Conservation (phyloP, 495 filamentous ascomycete species). For the Aeminium ludgeri region DNA sequence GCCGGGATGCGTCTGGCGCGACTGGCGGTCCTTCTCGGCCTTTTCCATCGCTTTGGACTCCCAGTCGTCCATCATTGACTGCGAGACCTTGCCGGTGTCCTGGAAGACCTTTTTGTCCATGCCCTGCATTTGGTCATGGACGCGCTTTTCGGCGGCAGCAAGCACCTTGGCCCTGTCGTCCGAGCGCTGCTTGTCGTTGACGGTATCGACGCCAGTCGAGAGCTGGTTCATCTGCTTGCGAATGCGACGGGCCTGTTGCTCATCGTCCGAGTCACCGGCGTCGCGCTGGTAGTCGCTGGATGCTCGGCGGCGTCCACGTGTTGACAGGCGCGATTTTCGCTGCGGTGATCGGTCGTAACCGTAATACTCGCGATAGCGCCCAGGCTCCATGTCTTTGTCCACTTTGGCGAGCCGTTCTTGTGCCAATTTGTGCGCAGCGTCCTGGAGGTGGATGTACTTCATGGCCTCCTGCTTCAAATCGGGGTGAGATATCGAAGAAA, state of each 20-base stretch:
- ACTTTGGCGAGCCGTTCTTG: conserved; percentile 67
- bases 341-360: conserved; percentile 33
- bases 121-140: conserved; percentile 53
- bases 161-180: conserved; percentile 58
- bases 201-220: conserved; percentile 44
- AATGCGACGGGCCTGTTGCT: conserved; percentile 50
- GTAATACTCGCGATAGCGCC: conserved; percentile 55
- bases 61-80: conserved; percentile 56
- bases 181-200: conserved; percentile 59
- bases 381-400: conserved; percentile 42
- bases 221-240: conserved; percentile 66
- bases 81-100: conserved; percentile 60
- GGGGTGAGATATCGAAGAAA: conserved; percentile 18
- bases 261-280: conserved; percentile 40
- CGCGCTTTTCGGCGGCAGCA: conserved; percentile 67
- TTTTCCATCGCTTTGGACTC: conserved; percentile 53
- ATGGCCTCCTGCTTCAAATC: conserved; percentile 27
- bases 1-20: conserved; percentile 36
- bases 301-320: conserved; percentile 41
- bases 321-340: conserved; percentile 32
- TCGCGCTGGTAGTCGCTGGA: conserved; percentile 47
- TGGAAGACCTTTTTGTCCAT: conserved; percentile 66
- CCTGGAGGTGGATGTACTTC: conserved; percentile 51
- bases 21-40: conserved; percentile 47
- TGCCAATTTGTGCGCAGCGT: conserved; percentile 68